Conservation (phyloP, 1,284 basidiomycete species). For the Erythrobasidium hasegawianum region DNA sequence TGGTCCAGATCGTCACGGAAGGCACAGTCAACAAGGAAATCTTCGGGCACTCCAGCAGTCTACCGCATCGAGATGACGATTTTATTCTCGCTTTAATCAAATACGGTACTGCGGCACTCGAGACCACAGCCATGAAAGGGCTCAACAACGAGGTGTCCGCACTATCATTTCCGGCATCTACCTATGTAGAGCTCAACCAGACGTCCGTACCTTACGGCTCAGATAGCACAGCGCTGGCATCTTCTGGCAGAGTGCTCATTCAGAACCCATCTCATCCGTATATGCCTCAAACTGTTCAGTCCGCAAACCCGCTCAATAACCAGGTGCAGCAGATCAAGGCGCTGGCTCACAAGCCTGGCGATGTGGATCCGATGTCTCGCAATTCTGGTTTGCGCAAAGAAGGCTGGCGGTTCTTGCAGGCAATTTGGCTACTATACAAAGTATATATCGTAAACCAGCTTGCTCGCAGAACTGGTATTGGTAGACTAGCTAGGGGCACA, state of each 20-base stretch:
- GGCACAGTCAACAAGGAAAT: conserved; percentile 24
- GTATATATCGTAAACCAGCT: conserved; percentile 16
- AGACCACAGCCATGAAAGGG: conserved; percentile 33
- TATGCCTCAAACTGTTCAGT: background rate
- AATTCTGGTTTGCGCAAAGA: conserved; percentile 29
- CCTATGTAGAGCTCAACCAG: conserved; percentile 25
- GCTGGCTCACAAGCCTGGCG: conserved; percentile 5
- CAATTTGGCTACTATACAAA: conserved; percentile 18
- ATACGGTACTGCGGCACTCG: conserved; percentile 28
- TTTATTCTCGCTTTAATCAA: conserved; percentile 29
- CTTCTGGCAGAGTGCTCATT: conserved; percentile 12
- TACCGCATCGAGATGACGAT: conserved; percentile 32
- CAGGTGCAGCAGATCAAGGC: conserved; percentile 18
- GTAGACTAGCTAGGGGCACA: conserved; percentile 11
- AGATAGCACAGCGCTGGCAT: background rate
- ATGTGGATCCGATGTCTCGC: conserved; percentile 22
- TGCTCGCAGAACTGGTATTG: conserved; percentile 10
- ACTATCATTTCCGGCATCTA: conserved; percentile 10
- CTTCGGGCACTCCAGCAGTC: conserved; percentile 20
- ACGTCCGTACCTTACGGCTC: conserved; percentile 2
- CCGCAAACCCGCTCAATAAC: conserved; percentile 22
- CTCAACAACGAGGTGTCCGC: conserved; percentile 30
- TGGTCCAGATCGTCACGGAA: conserved; percentile 28
- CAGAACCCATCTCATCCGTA: conserved; percentile 6
- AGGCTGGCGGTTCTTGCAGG: conserved; percentile 20